Evolutionary conservation across 1,284 basidiomycete species (phyloP).

Genomic region (Schizophyllum amplum): DNA sequence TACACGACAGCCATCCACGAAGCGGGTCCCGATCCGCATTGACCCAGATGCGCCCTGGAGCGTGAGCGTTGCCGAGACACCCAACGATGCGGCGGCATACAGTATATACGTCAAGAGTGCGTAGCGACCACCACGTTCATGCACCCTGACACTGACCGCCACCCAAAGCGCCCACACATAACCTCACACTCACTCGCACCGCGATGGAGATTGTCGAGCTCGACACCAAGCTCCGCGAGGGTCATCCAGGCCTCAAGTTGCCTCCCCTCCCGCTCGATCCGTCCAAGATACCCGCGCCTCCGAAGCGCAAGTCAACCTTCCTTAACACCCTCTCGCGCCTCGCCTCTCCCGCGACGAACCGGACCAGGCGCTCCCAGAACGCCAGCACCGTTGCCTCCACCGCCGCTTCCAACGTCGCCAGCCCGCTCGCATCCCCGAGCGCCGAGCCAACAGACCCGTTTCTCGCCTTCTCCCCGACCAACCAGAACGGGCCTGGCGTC

Average conservation of each 20-base stretch:
- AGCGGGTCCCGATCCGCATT: conserved; percentile 32
- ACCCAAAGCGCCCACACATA: conserved; percentile 72
- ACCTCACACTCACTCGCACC: conserved; percentile 76
- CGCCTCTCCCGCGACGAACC: conserved; percentile 51
- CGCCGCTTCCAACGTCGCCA: conserved; percentile 28
- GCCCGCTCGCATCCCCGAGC: conserved; percentile 44
- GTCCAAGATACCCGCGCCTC: conserved; percentile 35
- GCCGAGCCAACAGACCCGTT: conserved; percentile 58
- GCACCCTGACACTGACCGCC: conserved; percentile 10
- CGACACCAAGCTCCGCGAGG: conserved; percentile 62
- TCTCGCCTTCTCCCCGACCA: conserved; percentile 26
- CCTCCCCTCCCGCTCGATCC: conserved; percentile 56
- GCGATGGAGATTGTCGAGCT: conserved; percentile 70
- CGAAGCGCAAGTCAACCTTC: conserved; percentile 73
- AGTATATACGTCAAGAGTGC: conserved; percentile 66
- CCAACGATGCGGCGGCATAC: conserved; percentile 46
- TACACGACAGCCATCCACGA: background rate
- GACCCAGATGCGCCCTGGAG: conserved; percentile 69
- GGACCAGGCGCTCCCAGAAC: conserved; percentile 29
- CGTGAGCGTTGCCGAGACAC: conserved; percentile 66
- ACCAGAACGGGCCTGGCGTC: conserved; percentile 9
- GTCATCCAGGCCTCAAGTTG: conserved; percentile 43
- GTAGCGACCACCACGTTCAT: conserved; percentile 19
- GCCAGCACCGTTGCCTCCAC: conserved; percentile 26
- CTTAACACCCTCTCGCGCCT: conserved; percentile 75